Conservation (phyloP, 2,329 filamentous ascomycete species). For the Trichoderma asperellum region DNA sequence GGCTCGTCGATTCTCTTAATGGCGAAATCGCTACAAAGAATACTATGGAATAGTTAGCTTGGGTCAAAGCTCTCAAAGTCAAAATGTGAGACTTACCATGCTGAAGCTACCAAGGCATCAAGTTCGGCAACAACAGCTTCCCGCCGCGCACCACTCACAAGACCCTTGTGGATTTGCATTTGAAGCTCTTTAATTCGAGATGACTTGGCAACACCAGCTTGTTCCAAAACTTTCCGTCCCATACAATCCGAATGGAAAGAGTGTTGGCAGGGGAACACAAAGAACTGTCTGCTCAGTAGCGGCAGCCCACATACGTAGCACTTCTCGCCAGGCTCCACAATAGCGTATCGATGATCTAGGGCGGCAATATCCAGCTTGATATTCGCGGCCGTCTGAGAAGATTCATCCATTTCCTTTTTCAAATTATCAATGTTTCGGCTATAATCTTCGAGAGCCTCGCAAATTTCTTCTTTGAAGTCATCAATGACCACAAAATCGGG, state of each 20-base stretch:
- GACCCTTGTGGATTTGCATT: slow-evolving; percentile 76
- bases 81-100: slow-evolving; percentile 65
- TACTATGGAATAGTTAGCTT: slow-evolving; percentile 56
- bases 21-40: slow-evolving; percentile 91
- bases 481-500: slow-evolving; percentile 98
- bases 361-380: slow-evolving; percentile 88
- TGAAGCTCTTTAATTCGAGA: slow-evolving; percentile 85
- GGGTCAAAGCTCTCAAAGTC: not conserved
- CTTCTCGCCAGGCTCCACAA: slow-evolving; percentile 93
- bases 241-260: slow-evolving; percentile 96
- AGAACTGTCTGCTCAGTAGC: slow-evolving; percentile 88
- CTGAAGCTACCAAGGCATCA: slow-evolving; percentile 86
- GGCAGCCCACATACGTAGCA: slow-evolving; percentile 89
- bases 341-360: slow-evolving; percentile 87
- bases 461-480: slow-evolving; percentile 99
- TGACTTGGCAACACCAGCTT: slow-evolving; percentile 74
- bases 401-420: slow-evolving; percentile 95
- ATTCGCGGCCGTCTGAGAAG: slow-evolving; percentile 81
- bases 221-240: slow-evolving; percentile 81
- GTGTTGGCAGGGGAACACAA: slow-evolving; percentile 98
- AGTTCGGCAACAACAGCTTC: slow-evolving; percentile 86
- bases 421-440: slow-evolving; percentile 85
- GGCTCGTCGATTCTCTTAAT: slow-evolving; percentile 95
- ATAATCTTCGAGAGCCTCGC: slow-evolving; percentile 89
- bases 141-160: slow-evolving; percentile 70